phyloP scores from a whole-genome alignment of 2,329 filamentous ascomycete species.

The Myrmaecium sp. region DNA sequence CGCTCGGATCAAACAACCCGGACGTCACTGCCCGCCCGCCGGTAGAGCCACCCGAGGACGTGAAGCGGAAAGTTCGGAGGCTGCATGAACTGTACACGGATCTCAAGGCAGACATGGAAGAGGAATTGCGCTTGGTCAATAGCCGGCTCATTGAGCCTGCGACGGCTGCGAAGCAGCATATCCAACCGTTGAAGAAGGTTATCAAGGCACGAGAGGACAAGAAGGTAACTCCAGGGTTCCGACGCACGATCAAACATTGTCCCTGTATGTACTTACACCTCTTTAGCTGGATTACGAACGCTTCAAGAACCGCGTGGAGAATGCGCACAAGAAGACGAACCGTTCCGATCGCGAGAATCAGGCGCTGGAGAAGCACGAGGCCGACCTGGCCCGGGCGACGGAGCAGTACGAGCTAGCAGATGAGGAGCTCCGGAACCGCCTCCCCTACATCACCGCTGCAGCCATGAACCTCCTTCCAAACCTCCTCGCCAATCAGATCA shows the following conservation, averaged over 20 bases:
- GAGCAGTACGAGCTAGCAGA: constrained; percentile 64
- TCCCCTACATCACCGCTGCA: constrained; percentile 55
- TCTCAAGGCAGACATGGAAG: constrained; percentile 51
- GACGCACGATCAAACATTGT: neutral
- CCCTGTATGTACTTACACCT: constrained; percentile 3
- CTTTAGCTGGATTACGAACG: constrained; percentile 59
- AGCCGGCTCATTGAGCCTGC: constrained; percentile 52
- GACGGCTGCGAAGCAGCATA: constrained; percentile 47
- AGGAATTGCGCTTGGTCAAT: constrained; percentile 57
- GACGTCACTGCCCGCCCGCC: constrained; percentile 36
- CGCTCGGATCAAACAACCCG: constrained; percentile 35
- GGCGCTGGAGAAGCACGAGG: constrained; percentile 52
- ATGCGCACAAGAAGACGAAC: constrained; percentile 50
- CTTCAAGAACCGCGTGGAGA: constrained; percentile 53
- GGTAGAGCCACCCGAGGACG: constrained; percentile 37
- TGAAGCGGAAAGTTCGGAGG: constrained; percentile 44
- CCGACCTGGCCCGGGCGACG: constrained; percentile 47
- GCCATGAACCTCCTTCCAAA: constrained; percentile 59
- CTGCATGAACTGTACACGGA: constrained; percentile 54
- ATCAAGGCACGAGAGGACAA: constrained; percentile 76
- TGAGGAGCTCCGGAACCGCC: constrained; percentile 50
- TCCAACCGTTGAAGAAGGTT: constrained; percentile 60
- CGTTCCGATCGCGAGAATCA: constrained; percentile 58
- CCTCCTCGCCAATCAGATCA: constrained; percentile 51
- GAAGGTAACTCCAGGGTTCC: constrained; percentile 30